Evolutionary conservation across 2,329 filamentous ascomycete species (phyloP).

Genomic region (Trematosphaeria pertusa): DNA sequence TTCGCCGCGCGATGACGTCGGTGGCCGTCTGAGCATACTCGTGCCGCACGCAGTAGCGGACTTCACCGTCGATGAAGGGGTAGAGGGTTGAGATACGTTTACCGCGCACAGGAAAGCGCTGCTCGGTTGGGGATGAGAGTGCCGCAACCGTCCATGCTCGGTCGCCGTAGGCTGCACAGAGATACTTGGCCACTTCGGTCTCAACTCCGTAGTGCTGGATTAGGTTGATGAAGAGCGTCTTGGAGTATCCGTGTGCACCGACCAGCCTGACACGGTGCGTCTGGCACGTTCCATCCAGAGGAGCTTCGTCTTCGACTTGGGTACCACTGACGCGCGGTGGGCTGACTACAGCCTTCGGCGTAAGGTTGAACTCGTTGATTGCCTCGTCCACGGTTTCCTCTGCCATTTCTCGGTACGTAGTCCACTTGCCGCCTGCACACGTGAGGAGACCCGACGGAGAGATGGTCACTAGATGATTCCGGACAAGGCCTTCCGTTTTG

Average conservation of each 20-base stretch:
- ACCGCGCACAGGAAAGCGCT: conserved; percentile 83
- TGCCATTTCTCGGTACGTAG: conserved; percentile 91
- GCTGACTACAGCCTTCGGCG: conserved; percentile 63
- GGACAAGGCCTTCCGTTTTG: conserved; percentile 86
- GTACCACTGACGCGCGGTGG: conserved; percentile 74
- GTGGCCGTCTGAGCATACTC: conserved; percentile 93
- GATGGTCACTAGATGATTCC: conserved; percentile 82
- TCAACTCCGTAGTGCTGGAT: conserved; percentile 94
- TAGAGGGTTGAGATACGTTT: conserved; percentile 81
- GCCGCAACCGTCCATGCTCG: conserved; percentile 89
- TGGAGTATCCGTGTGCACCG: conserved; percentile 86
- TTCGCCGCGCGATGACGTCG: conserved; percentile 85
- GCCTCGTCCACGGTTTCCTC: conserved; percentile 88
- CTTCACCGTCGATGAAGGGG: conserved; percentile 90
- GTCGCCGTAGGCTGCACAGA: conserved; percentile 88
- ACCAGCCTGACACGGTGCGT: conserved; percentile 83
- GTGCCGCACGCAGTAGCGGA: conserved; percentile 84
- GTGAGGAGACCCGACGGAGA: conserved; percentile 83
- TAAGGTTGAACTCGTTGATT: conserved; percentile 70
- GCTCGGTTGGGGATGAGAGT: conserved; percentile 76
- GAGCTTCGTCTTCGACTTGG: conserved; percentile 74
- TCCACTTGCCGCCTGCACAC: conserved; percentile 91
- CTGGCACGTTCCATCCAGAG: conserved; percentile 76
- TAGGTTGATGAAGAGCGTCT: conserved; percentile 91
- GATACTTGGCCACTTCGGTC: conserved; percentile 88